Evolutionary conservation across 2,329 filamentous ascomycete genomes (phyloP), one percentile per base, ranked within the genome.

Genomic region (Plectosphaerella cucumerina): DNA sequence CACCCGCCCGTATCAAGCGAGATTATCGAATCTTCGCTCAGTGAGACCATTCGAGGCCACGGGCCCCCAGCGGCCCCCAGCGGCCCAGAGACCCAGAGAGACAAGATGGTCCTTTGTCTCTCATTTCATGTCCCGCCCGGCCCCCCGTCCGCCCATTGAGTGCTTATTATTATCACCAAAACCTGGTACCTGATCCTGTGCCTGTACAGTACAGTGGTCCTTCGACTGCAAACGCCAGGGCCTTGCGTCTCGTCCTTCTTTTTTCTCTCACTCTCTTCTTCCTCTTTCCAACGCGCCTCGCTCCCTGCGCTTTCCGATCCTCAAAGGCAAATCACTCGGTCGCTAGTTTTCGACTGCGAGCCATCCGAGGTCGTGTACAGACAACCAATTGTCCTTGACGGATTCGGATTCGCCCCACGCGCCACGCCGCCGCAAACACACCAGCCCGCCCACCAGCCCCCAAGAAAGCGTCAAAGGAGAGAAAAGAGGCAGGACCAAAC

Each of bases 1-100:
- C 53, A 54, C 52, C 44, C 45, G 53, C 52, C 49, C 50, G 49
- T 50, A 54, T 54, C 55, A 60, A 59, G 56, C 58, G 58, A 60
- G 54, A 60, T 60, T 58, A 58, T 53, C 49, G 49, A 53, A 43
- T 37, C 47, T 46, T 42, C 43, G 39, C 39, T 42, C 39, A 42
- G 39, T 42, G 39, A 42, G 39, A 42, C 39, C 39, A 37, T 18
- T 18, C 39, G n/a, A 18, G 39, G 39, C 39, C 39, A 42, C 18
- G 39, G 39, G n/a, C 39, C 39, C 39, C 26, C 26, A 11, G 26
- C 26, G 26, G n/a, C n/a, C n/a, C n/a, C n/a, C n/a, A n/a, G n/a
- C n/a, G n/a, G n/a, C n/a, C n/a, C n/a, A n/a, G n/a, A n/a, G 15
- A 39, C 17, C 18, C 39, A 42, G 11, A 17, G 39, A 18, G 39